A percentile compares a stretch with the other conserved stretches of the same genome.
phyloP scores from a whole-genome alignment of 257 asterid genomes.

The Mentha longifolia region DNA sequence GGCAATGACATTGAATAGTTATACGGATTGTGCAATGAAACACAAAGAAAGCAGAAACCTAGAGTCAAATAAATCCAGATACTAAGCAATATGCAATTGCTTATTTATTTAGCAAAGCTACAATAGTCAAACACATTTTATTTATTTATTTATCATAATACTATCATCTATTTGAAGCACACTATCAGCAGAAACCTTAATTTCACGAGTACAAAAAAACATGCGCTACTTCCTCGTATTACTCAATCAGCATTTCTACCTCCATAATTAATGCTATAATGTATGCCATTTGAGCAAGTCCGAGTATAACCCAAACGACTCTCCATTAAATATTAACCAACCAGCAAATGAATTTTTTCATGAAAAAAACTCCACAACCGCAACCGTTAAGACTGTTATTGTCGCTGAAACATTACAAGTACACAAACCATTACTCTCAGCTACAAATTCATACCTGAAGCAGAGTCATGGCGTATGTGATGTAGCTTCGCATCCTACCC shows the following conservation, averaged over 20 bases:
- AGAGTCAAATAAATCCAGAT: background rate
- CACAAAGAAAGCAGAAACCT: constrained; percentile 11
- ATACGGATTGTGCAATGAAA: background rate
- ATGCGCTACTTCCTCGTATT: background rate
- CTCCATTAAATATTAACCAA: background rate
- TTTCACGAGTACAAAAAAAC: background rate
- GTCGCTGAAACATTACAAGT: background rate
- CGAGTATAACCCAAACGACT: background rate
- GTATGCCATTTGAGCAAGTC: background rate
- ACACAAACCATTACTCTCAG: constrained; percentile 2
- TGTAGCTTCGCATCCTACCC: constrained; percentile 74
- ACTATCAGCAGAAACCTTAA: background rate
- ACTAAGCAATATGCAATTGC: background rate
- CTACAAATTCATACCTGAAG: constrained; percentile 52
- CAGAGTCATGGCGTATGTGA: constrained; percentile 68
- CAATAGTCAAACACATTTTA: background rate
- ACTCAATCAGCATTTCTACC: constrained; percentile 21
- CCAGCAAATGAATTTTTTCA: background rate
- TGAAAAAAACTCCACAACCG: background rate
- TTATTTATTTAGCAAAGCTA: background rate
- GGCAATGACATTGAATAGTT: background rate
- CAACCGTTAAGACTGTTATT: background rate
- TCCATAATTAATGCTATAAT: constrained; percentile 6
- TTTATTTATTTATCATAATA: background rate
- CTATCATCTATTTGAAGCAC: background rate